Conservation (phyloP, 2,329 filamentous ascomycete species). For the Alternaria dauci region DNA sequence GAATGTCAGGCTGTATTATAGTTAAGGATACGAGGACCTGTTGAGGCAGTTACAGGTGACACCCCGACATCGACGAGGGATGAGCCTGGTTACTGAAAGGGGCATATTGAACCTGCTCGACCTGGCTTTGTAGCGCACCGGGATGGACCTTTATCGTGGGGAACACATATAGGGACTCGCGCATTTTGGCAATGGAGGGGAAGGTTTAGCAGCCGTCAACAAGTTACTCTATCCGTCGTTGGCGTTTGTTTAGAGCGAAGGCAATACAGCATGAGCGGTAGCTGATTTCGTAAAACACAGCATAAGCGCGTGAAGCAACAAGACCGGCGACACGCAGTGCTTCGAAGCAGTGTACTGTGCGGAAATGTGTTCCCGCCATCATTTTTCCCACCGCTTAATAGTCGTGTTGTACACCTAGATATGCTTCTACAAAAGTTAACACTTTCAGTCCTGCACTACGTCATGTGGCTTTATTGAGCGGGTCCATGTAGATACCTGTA, state of each 20-base stretch:
- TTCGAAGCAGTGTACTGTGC: not conserved
- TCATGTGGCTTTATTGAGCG: not conserved
- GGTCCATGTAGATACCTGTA: not conserved
- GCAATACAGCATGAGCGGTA: not conserved
- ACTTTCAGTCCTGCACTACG: not conserved
- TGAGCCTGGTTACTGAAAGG: conserved; percentile 29
- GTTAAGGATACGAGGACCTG: conserved; percentile 1
- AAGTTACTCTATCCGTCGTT: not conserved
- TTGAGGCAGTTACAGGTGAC: conserved; percentile 32
- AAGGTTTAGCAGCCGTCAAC: not conserved
- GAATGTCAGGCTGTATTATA: not conserved
- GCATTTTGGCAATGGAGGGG: not conserved
- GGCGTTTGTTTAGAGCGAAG: not conserved
- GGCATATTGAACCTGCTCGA: conserved; percentile 16
- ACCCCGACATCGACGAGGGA: conserved; percentile 26
- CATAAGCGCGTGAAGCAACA: not conserved
- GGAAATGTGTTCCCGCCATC: not conserved
- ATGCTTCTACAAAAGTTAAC: not conserved
- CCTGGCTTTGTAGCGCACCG: conserved; percentile 1
- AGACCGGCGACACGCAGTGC: not conserved
- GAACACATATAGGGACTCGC: conserved; percentile 2
- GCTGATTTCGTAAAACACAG: not conserved
- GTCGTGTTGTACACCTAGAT: not conserved
- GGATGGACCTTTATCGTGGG: not conserved
- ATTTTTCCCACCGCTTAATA: not conserved